Evolutionary conservation across 441 rosid genomes (phyloP), one percentile per base, ranked within the genome.

Genomic region (Erodium moschatum): DNA sequence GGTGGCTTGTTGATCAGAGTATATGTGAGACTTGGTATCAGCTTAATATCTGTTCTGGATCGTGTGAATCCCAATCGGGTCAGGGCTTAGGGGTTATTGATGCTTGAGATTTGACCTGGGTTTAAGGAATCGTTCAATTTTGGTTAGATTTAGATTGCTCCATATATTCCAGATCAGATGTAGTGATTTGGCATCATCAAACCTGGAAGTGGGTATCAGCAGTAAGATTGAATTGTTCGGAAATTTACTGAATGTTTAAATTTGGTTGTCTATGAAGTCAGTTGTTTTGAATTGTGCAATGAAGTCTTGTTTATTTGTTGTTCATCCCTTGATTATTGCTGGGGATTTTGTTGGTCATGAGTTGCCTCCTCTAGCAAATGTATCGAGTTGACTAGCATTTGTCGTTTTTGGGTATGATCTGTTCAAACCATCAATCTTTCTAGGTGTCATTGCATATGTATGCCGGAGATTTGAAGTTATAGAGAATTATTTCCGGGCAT

Each of bases 111-210:
- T 52, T 3, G 7, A 15, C 19, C 15, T 40, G 46, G 38, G 38
- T 33, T 33, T 33, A 33, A 3, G 38, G 38, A 3, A 3, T 33
- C 4, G 38, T 33, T 33, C 38, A 33, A 5, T 33, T 33, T 33
- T 33, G 1, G 38, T 24, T 52, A 15, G 56, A 15, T 50, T 50
- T 50, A 15, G 56, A 50, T 48, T 48, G 54, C 13, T 48, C 46
- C 10, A 10, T 40, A 40, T 40, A 40, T 40, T 40, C 46, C 60
- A 52, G 60, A 52, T 52, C 60, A 52, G 60, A 52, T 52, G 60
- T 52, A 52, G 60, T 52, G 8, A 13, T 52, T 50, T 50, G 56
- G 15, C 18, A 50, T 15, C 56, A 2, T 13, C 56, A 13, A 50
- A 15, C 46, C 46, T 50, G 56, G 18, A 52, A 52, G 6, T 52